Percentiles rank a stretch among this genome's conserved stretches.
Conservation (phyloP, 331 rosid species). For the Spiraea crenata region DNA sequence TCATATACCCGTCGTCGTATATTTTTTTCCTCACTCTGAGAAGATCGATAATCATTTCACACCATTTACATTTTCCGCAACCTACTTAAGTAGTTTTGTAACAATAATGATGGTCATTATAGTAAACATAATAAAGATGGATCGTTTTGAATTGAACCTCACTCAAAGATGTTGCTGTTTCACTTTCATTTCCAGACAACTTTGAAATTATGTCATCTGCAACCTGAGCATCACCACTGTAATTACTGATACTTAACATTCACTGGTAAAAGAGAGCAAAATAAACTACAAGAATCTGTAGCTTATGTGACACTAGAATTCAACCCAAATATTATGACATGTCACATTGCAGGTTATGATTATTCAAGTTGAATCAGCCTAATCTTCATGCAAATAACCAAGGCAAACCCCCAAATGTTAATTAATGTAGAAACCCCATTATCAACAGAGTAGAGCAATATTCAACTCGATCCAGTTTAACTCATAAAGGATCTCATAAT, state of each 20-base stretch:
- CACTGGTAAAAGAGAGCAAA: background rate
- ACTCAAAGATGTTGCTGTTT: constrained; percentile 11
- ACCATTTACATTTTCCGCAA: background rate
- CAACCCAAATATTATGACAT: no score
- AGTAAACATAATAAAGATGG: background rate
- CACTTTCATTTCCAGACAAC: constrained; percentile 14
- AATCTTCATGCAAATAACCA: background rate
- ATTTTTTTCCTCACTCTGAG: constrained; percentile 34
- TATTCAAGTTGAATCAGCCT: background rate
- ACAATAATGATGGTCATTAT: background rate
- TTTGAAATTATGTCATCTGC: constrained; percentile 36
- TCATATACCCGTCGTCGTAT: constrained; percentile 36
- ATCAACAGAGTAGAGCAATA: background rate
- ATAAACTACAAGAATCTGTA: background rate
- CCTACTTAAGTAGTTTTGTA: background rate
- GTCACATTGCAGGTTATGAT: background rate
- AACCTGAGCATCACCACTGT: constrained; percentile 20
- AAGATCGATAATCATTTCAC: background rate
- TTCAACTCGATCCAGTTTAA: background rate
- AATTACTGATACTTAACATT: background rate
- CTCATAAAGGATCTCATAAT: background rate
- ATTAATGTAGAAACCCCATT: background rate
- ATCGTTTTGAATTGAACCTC: constrained; percentile 26
- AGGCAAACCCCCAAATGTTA: background rate
- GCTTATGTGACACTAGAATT: background rate